phyloP scores from a whole-genome alignment of 768 basidiomycete genomes.

The Mycena belliarum region DNA sequence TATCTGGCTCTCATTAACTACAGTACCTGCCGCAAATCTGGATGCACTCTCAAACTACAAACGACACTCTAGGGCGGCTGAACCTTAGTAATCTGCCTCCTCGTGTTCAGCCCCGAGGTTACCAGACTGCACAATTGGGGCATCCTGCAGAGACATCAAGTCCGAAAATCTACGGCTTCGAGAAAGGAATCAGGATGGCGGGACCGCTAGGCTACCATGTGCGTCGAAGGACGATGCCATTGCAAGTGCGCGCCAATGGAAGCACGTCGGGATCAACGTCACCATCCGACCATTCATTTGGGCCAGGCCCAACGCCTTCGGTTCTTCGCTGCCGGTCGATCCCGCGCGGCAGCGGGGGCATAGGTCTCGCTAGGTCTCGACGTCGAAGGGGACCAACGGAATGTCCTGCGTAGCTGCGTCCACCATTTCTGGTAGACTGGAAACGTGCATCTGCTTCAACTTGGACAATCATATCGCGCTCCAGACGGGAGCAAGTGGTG shows the following conservation, averaged over 20 bases:
- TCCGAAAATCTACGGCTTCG: conserved; percentile 75
- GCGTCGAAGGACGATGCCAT: conserved; percentile 89
- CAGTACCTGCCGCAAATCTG: no score
- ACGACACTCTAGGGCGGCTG: no score
- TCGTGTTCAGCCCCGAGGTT: no score
- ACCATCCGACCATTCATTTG: conserved; percentile 1
- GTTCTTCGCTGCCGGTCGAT: conserved; percentile 39
- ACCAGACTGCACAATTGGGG: no score
- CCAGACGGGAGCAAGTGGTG: no score
- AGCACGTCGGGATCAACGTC: conserved; percentile 16
- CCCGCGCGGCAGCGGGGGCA: conserved; percentile 64
- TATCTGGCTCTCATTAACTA: no score
- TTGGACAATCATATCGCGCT: no score
- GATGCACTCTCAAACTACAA: no score
- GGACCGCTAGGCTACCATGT: conserved; percentile 97
- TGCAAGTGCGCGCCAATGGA: conserved; percentile 2
- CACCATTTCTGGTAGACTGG: background rate
- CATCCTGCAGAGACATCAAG: background rate
- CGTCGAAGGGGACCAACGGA: no score
- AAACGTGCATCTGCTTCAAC: background rate
- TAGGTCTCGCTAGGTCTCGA: no score
- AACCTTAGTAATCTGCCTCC: no score
- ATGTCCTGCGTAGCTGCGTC: background rate
- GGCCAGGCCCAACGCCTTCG: background rate
- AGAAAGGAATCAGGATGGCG: conserved; percentile 87